phyloP scores from a whole-genome alignment of 2,329 filamentous ascomycete genomes.

The Onygena corvina region DNA sequence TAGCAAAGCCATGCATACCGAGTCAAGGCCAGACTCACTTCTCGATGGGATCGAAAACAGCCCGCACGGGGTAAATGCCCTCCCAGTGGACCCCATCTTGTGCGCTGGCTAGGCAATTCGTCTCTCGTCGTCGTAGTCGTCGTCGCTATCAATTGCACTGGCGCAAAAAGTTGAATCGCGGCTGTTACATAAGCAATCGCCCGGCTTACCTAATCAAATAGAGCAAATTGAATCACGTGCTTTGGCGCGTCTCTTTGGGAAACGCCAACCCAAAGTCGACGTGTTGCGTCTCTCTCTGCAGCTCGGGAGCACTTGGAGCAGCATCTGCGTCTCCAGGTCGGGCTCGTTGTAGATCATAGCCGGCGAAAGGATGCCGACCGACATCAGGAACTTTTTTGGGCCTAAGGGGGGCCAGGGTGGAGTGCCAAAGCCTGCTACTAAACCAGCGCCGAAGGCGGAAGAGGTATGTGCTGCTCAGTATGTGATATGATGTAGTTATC shows the following conservation, averaged over 20 bases:
- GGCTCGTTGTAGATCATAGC: background rate
- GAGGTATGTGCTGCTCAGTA: conserved; percentile 25
- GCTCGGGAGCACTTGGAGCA: background rate
- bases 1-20: background rate
- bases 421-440: conserved; percentile 39
- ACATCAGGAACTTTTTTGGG: conserved; percentile 86
- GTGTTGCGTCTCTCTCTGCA: conserved; percentile 1
- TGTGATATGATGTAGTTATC: conserved; percentile 7
- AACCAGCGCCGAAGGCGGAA: conserved; percentile 29
- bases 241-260: conserved; percentile 12
- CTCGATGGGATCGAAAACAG: conserved; percentile 26
- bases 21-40: conserved; percentile 20
- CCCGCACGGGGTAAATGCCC: conserved; percentile 27
- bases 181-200: background rate
- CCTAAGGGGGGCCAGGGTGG: conserved; percentile 54
- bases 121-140: background rate
- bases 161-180: background rate
- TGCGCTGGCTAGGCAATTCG: background rate
- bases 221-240: conserved; percentile 9
- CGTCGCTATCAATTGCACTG: background rate
- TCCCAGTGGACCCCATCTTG: conserved; percentile 27
- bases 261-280: conserved; percentile 4
- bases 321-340: background rate
- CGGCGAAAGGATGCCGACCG: conserved; percentile 52
- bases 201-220: conserved; percentile 2